phyloP scores from a whole-genome alignment of 2,329 filamentous ascomycete genomes.

The Aspergillus aculeatinus region DNA sequence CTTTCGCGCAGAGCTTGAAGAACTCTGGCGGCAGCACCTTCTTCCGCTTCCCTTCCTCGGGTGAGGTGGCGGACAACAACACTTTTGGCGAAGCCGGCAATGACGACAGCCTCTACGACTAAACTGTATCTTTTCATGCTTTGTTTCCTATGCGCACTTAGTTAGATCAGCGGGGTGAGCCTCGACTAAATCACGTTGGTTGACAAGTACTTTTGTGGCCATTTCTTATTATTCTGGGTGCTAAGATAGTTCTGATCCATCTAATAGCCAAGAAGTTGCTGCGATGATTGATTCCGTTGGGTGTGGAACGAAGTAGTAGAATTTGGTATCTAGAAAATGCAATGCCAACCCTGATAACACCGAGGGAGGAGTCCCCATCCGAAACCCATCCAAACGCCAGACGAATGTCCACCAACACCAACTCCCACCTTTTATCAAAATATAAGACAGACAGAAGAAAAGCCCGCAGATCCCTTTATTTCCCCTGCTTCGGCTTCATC shows the following conservation, averaged over 20 bases:
- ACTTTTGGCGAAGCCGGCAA: slow-evolving; percentile 83
- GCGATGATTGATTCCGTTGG: too few species aligned
- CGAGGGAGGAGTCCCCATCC: too few species aligned
- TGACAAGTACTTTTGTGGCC: not conserved
- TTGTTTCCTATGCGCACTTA: slow-evolving; percentile 36
- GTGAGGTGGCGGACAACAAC: slow-evolving; percentile 55
- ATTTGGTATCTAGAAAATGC: not conserved
- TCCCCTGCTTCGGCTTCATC: slow-evolving; percentile 23
- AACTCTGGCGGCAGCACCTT: slow-evolving; percentile 91
- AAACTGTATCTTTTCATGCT: slow-evolving; percentile 53
- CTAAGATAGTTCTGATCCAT: slow-evolving; percentile 14
- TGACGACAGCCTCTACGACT: slow-evolving; percentile 97
- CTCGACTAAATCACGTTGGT: slow-evolving; percentile 8
- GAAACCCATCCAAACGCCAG: not conserved
- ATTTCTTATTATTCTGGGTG: slow-evolving; percentile 21
- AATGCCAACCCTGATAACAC: too few species aligned
- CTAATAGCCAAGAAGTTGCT: slow-evolving; percentile 9
- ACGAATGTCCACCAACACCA: not conserved
- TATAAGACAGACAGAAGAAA: not conserved
- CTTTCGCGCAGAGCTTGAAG: slow-evolving; percentile 99
- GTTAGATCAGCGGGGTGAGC: slow-evolving; percentile 24
- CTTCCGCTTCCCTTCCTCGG: slow-evolving; percentile 86
- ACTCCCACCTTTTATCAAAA: not conserved
- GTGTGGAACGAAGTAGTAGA: too few species aligned
- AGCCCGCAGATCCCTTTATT: slow-evolving; percentile 8